Evolutionary conservation across 805 yeast species (phyloP), one percentile per base, ranked within the genome.

Genomic region (Lipomyces chichibuensis): DNA sequence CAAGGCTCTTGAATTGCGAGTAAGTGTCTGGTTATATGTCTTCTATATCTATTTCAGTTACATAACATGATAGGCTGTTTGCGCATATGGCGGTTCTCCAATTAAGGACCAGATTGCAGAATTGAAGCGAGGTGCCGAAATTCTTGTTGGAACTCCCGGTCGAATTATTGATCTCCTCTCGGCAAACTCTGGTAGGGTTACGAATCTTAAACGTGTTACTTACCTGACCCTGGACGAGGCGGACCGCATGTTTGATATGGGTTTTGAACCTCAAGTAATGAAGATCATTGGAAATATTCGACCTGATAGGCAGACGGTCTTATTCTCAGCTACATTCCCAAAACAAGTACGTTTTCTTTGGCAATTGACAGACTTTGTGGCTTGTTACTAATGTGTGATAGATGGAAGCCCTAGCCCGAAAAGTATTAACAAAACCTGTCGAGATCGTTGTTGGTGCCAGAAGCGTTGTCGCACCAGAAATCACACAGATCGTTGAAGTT

Each of bases 261-360:
- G 99, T 0, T 95, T 95, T 78, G 98, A 92, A 73, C 98, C 99
- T 0, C 99, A 95, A 75, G 92, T 95, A 3, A 87, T 85, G 72
- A 91, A 91, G 73, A 88, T 95, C 27, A 82, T 92, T 75, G 82
- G 84, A 17, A 89, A 89, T 49, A 83, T 91, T 2, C 82, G 98
- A 59, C 95, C 95, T 0, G 97, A 93, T 75, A 82, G 89, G 59
- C 98, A 94, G 74, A 90, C 95, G 20, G 94, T 93, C 2, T 78
- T 95, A 32, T 95, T 94, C 75, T 92, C 97, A 11, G 99, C 99
- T 0, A 95, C 99, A 0, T 92, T 95, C 72, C 97, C 98, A 0
- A 66, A 64, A 39, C 71, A 68, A 46, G 65, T 57, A 32, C 17
- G 62, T 57, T 17, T 32, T 8, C 27, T 7, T 56, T 39, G 7